Evolutionary conservation across 148 eudicot genomes (phyloP).

Genomic region (Pouteria glomerata): DNA sequence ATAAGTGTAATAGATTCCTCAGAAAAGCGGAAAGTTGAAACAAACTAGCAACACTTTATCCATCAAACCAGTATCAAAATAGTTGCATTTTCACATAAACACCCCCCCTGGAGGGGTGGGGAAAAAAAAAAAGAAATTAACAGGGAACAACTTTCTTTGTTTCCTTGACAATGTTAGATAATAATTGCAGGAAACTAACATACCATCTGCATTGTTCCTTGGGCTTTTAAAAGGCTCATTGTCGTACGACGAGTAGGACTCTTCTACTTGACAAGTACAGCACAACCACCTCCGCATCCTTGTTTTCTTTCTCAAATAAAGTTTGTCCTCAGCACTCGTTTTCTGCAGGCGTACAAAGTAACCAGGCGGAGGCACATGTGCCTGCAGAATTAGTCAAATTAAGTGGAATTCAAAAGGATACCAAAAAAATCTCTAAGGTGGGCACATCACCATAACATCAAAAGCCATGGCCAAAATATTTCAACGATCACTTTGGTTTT

Average conservation of each 20-base stretch:
- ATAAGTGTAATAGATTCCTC: too few relatives aligned
- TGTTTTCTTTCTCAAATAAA: conserved; percentile 51
- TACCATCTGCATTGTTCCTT: conserved; percentile 55
- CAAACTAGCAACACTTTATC: too few relatives aligned
- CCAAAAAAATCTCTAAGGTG: neutral
- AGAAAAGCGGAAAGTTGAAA: too few relatives aligned
- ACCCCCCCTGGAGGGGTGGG: too few relatives aligned
- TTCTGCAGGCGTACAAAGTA: conserved; percentile 54
- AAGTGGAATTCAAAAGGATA: neutral
- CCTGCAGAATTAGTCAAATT: conserved; percentile 3
- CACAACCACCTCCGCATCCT: conserved; percentile 98
- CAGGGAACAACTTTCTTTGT: too few relatives aligned
- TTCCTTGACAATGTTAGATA: neutral
- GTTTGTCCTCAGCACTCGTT: conserved; percentile 42
- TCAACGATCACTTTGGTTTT: neutral
- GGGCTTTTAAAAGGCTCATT: conserved; percentile 58
- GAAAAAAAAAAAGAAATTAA: too few relatives aligned
- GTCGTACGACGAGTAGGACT: conserved; percentile 58
- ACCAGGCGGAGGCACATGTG: conserved; percentile 48
- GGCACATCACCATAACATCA: neutral
- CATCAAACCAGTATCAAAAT: too few relatives aligned
- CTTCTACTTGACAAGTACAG: conserved; percentile 79
- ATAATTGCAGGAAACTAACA: conserved; percentile 10
- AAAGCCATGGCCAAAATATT: neutral
- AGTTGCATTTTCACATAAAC: too few relatives aligned